These are phyloP conservation scores for Dictyostelium firmibasis DNA, from an alignment of 78 protist genomes.

Conservation along the genomic window DNA sequence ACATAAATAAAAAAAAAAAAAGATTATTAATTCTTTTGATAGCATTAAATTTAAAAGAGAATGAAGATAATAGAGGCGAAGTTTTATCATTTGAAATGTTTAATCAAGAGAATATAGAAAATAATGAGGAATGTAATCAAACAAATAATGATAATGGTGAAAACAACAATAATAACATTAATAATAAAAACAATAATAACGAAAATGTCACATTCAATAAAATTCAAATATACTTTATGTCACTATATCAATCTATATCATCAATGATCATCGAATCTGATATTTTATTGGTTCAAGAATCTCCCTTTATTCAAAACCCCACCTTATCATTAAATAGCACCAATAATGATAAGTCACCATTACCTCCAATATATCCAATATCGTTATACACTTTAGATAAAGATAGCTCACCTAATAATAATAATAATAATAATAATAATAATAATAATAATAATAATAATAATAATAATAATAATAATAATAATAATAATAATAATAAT, in stretches of 20 bases:
- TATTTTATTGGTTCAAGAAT: conserved; percentile 13
- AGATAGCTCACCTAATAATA: no score
- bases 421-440: not conserved
- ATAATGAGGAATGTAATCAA: not conserved
- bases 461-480: not conserved
- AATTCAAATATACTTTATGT: not conserved
- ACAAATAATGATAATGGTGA: not conserved
- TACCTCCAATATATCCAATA: conserved; percentile 29
- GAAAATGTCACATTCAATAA: not conserved
- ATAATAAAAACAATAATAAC: not conserved
- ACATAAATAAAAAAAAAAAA: not conserved
- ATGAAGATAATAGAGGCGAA: conserved; percentile 13
- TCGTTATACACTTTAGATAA: not conserved
- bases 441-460: not conserved
- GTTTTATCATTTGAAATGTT: conserved; percentile 13
- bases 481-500: no score
- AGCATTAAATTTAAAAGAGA: not conserved
- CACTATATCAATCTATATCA: not conserved
- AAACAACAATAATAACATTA: not conserved
- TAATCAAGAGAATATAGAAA: not conserved
- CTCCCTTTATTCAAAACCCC: conserved; percentile 33
- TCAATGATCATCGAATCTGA: conserved; percentile 5
- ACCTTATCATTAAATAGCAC: not conserved
- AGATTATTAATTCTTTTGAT: not conserved
- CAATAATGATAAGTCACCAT: not conserved